These are phyloP conservation scores for Carex scoparia DNA, from an alignment of 176 grass and related monocot species.

Conservation along the genomic window DNA sequence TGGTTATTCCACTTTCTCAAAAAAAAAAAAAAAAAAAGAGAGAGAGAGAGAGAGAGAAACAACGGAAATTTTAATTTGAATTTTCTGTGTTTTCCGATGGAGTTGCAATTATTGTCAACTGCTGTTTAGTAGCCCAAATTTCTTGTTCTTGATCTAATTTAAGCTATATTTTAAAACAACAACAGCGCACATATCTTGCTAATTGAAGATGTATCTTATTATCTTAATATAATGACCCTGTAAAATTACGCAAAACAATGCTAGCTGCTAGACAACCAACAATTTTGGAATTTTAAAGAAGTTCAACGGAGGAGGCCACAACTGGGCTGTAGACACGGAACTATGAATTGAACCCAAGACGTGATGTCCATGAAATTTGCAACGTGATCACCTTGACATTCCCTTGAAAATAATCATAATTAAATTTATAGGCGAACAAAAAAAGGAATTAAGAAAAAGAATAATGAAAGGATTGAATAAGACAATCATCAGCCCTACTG, in stretches of 20 bases:
- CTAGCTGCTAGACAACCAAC: background rate
- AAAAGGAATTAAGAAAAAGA: background rate
- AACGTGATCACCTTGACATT: background rate
- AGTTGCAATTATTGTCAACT: background rate
- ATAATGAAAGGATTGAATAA: background rate
- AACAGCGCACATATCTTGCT: too few species aligned
- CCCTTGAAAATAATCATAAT: background rate
- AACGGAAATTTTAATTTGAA: too few species aligned
- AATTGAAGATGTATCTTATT: background rate
- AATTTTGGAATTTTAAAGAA: background rate
- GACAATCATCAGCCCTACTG: background rate
- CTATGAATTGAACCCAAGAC: background rate
- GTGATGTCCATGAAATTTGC: constrained; percentile 1
- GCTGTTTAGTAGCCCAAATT: background rate
- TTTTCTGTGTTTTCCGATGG: background rate
- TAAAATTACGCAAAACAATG: background rate
- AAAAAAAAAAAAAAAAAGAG: too few species aligned
- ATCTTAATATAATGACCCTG: background rate
- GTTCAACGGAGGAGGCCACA: background rate
- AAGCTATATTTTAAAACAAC: background rate
- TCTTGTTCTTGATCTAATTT: background rate
- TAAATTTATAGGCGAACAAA: background rate
- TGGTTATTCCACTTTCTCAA: too few species aligned
- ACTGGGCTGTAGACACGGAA: background rate
- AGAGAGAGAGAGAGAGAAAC: too few species aligned